phyloP scores from a whole-genome alignment of 148 eudicot genomes.

The Camellia japonica region DNA sequence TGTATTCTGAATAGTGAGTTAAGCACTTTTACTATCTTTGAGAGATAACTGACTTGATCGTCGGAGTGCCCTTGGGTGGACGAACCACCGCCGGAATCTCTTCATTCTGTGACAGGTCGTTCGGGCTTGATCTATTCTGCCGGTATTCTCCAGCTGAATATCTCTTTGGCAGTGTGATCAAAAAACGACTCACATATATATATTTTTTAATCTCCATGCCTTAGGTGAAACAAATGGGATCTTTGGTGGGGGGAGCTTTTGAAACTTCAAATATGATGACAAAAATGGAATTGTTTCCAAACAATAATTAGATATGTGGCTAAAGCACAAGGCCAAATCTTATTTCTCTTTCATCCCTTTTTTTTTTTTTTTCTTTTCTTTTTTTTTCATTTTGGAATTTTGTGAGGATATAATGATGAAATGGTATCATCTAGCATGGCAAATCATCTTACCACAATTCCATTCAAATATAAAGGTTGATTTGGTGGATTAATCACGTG shows the following conservation, averaged over 20 bases:
- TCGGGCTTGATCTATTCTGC: too few species aligned
- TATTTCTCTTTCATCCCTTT: neutral
- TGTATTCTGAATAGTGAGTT: too few species aligned
- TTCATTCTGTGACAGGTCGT: too few species aligned
- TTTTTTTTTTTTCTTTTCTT: neutral
- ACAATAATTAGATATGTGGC: neutral
- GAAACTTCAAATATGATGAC: neutral
- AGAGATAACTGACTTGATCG: too few species aligned
- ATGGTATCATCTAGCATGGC: neutral
- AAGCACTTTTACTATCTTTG: too few species aligned
- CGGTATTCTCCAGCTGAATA: too few species aligned
- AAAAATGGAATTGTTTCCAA: neutral
- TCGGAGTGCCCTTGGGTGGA: too few species aligned
- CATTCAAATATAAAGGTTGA: neutral
- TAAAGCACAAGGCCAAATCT: slow-evolving; percentile 3
- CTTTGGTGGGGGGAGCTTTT: neutral
- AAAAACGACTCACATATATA: too few species aligned
- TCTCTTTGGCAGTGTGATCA: too few species aligned
- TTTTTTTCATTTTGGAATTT: neutral
- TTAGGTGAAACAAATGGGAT: neutral
- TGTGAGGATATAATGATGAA: neutral
- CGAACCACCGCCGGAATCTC: too few species aligned
- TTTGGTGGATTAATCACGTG: too few species aligned
- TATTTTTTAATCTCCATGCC: too few species aligned
- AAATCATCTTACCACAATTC: neutral